Evolutionary conservation across 2,329 filamentous ascomycete genomes (phyloP).

Genomic region (Delphinella strobiligena): DNA sequence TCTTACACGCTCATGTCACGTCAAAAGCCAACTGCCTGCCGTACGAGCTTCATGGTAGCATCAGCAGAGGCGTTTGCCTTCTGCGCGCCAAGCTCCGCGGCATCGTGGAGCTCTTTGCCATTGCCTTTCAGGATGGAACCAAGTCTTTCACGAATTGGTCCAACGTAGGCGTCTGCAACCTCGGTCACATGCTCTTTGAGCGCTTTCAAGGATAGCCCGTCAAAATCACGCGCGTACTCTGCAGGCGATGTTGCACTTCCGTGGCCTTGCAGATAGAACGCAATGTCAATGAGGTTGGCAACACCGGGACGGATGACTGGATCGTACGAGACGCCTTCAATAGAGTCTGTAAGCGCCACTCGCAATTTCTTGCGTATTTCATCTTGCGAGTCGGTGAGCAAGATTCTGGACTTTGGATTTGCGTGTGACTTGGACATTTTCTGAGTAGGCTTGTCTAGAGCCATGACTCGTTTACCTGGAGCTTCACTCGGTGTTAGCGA

Average conservation of each 20-base stretch:
- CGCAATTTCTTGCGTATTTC: constrained; percentile 59
- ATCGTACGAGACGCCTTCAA: constrained; percentile 59
- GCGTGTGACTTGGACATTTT: constrained; percentile 94
- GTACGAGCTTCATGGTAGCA: constrained; percentile 34
- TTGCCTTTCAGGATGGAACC: constrained; percentile 37
- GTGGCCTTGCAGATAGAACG: constrained; percentile 50
- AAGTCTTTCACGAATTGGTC: constrained; percentile 46
- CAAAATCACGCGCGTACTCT: constrained; percentile 35
- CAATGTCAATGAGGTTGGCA: constrained; percentile 71
- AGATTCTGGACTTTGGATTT: constrained; percentile 61
- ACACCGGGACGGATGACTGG: constrained; percentile 61
- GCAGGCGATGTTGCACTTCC: constrained; percentile 27
- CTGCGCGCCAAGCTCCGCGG: constrained; percentile 46
- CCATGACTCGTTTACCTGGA: constrained; percentile 82
- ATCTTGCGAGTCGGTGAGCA: constrained; percentile 60
- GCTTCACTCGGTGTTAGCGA: constrained; percentile 31
- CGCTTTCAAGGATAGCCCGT: constrained; percentile 36
- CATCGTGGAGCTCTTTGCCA: constrained; percentile 41
- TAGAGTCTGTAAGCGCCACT: constrained; percentile 64
- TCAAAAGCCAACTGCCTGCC: constrained; percentile 29
- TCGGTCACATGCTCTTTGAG: constrained; percentile 55
- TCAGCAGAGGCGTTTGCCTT: constrained; percentile 52
- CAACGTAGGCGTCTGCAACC: constrained; percentile 42
- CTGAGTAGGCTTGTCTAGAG: constrained; percentile 58
- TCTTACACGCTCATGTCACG: not conserved